phyloP scores from a whole-genome alignment of 2,329 filamentous ascomycete genomes.

The Metarhizium humberi region DNA sequence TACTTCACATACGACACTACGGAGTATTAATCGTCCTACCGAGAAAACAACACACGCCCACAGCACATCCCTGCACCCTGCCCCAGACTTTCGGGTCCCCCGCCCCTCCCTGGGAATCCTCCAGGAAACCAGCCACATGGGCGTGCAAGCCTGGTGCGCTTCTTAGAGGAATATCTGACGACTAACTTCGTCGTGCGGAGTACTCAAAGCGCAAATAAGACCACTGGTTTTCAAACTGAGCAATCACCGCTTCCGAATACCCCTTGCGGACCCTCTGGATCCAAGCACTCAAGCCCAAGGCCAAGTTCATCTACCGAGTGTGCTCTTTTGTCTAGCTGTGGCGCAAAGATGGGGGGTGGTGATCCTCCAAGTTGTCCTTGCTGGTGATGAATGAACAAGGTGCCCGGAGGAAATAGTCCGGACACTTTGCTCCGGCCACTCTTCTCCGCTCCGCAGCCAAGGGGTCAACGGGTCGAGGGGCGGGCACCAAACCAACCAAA shows the following conservation, averaged over 20 bases:
- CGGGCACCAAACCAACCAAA: not conserved
- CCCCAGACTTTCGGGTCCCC: constrained; percentile 1
- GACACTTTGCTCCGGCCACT: not conserved
- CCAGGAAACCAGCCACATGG: not conserved
- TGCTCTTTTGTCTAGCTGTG: not conserved
- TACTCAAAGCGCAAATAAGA: no score
- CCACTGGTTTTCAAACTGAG: no score
- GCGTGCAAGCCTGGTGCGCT: not conserved
- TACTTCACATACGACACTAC: no score
- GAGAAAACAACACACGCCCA: not conserved
- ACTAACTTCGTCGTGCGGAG: no score
- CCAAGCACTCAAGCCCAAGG: no score
- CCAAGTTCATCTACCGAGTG: no score
- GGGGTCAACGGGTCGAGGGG: no score
- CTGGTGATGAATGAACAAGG: no score
- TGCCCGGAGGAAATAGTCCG: not conserved
- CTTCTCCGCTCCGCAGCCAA: not conserved
- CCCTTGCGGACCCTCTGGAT: no score
- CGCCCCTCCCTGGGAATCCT: not conserved
- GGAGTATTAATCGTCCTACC: no score
- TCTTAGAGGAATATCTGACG: not conserved
- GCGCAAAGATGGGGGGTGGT: not conserved
- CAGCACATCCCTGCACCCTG: constrained; percentile 2
- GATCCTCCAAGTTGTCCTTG: not conserved
- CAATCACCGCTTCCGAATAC: no score